These are phyloP conservation scores for Boletus patriciae DNA, from an alignment of 768 basidiomycete genomes.

Conservation along the genomic window DNA sequence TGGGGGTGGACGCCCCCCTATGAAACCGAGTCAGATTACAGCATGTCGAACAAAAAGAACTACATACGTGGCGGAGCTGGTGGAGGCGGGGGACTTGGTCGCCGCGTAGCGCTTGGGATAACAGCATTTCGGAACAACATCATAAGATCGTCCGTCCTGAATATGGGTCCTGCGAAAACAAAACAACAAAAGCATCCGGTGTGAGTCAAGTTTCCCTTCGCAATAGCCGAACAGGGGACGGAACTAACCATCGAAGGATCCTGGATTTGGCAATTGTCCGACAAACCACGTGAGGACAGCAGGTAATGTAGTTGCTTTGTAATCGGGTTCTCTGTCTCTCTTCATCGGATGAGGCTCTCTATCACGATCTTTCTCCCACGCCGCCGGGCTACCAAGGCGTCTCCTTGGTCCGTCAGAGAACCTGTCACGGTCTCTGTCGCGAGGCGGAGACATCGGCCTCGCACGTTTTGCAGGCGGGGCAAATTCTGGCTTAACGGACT, in stretches of 20 bases:
- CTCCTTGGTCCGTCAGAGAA: constrained; percentile 39
- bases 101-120: constrained; percentile 59
- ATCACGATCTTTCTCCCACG: constrained; percentile 48
- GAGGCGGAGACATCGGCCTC: constrained; percentile 46
- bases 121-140: constrained; percentile 78
- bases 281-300: constrained; percentile 81
- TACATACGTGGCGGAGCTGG: constrained; percentile 45
- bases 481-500: constrained; percentile 38
- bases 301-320: constrained; percentile 50
- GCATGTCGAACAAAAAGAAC: constrained; percentile 1
- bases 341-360: constrained; percentile 41
- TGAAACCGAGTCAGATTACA: constrained; percentile 7
- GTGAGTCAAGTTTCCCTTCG: constrained; percentile 14
- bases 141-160: constrained; percentile 89
- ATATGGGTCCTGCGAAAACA: constrained; percentile 68
- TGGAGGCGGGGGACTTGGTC: constrained; percentile 59
- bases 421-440: constrained; percentile 51
- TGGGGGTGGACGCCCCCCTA: constrained; percentile 74
- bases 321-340: constrained; percentile 43
- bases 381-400: constrained; percentile 41
- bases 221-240: constrained; percentile 10
- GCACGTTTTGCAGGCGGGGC: constrained; percentile 45
- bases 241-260: constrained; percentile 80
- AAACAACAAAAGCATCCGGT: constrained; percentile 4
- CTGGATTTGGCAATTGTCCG: constrained; percentile 68